phyloP scores from a whole-genome alignment of 352 stramenopile species.

The Phytophthora chlamydospora region DNA sequence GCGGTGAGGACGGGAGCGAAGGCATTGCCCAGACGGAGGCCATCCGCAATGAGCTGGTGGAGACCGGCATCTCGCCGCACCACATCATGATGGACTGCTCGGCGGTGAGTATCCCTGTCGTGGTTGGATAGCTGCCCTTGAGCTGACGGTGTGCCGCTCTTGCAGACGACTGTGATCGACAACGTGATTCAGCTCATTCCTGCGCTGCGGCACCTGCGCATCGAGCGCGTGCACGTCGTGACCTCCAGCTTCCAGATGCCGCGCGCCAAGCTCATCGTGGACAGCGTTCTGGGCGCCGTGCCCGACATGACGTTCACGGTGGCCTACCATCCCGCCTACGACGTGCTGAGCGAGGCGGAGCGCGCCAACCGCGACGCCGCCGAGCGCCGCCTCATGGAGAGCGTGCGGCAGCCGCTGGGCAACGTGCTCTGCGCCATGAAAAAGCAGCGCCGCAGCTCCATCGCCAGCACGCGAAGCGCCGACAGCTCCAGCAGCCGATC shows the following conservation, averaged over 20 bases:
- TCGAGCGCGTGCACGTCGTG: slow-evolving; percentile 26
- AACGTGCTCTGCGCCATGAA: slow-evolving; percentile 30
- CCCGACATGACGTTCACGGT: slow-evolving; percentile 22
- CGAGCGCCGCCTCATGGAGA: slow-evolving; percentile 30
- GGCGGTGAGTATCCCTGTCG: slow-evolving; percentile 34
- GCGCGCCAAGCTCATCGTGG: slow-evolving; percentile 25
- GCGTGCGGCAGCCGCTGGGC: slow-evolving; percentile 18
- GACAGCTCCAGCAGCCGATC: slow-evolving; percentile 23
- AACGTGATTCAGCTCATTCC: slow-evolving; percentile 24
- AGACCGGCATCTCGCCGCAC: slow-evolving; percentile 62
- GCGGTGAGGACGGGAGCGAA: slow-evolving; percentile 47
- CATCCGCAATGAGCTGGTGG: slow-evolving; percentile 57
- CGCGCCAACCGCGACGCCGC: slow-evolving; percentile 22
- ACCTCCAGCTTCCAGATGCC: slow-evolving; percentile 28
- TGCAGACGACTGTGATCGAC: slow-evolving; percentile 18
- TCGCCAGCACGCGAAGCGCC: slow-evolving; percentile 26
- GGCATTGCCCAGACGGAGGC: slow-evolving; percentile 53
- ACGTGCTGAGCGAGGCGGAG: slow-evolving; percentile 24
- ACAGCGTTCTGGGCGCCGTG: slow-evolving; percentile 25
- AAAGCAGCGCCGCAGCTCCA: slow-evolving; percentile 27
- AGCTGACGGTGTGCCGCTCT: neutral
- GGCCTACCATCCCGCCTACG: slow-evolving; percentile 10
- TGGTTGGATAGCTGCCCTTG: neutral
- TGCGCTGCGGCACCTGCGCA: slow-evolving; percentile 24
- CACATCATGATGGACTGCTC: slow-evolving; percentile 79